Conservation (phyloP, 2,329 filamentous ascomycete genomes). For the Fusarium abutilonis region DNA sequence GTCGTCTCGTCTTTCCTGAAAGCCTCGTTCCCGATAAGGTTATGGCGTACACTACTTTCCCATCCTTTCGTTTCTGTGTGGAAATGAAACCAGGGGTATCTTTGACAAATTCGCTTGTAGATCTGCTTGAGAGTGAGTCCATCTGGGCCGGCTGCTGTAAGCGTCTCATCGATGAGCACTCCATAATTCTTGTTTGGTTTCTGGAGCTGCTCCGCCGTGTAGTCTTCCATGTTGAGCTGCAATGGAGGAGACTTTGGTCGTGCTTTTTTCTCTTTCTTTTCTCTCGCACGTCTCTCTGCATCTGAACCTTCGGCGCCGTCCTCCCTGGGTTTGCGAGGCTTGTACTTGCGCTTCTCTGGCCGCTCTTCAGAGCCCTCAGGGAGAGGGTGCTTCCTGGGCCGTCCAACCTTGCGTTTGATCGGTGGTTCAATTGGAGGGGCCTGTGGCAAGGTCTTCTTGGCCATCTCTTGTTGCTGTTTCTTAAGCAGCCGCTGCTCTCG, state of each 20-base stretch:
- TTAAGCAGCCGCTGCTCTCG: slow-evolving; percentile 73
- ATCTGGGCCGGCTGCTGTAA: slow-evolving; percentile 63
- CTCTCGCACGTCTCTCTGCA: slow-evolving; percentile 63
- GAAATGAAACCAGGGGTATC: slow-evolving; percentile 69
- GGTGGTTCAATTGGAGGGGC: slow-evolving; percentile 60
- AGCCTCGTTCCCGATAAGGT: slow-evolving; percentile 69
- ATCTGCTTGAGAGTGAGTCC: slow-evolving; percentile 69
- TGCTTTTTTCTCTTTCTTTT: slow-evolving; percentile 69
- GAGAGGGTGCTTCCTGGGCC: slow-evolving; percentile 70
- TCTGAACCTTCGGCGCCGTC: slow-evolving; percentile 66
- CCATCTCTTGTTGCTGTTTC: slow-evolving; percentile 61
- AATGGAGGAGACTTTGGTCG: slow-evolving; percentile 69
- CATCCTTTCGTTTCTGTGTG: slow-evolving; percentile 70
- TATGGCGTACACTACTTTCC: slow-evolving; percentile 73
- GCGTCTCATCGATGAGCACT: slow-evolving; percentile 68
- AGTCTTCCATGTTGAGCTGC: slow-evolving; percentile 64
- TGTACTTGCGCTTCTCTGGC: slow-evolving; percentile 73
- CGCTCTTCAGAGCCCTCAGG: slow-evolving; percentile 65
- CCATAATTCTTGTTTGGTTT: slow-evolving; percentile 72
- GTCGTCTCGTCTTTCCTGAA: slow-evolving; percentile 68
- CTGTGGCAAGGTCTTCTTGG: slow-evolving; percentile 62
- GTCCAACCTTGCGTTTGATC: slow-evolving; percentile 71
- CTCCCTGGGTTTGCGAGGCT: slow-evolving; percentile 68
- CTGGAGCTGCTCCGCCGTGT: slow-evolving; percentile 66
- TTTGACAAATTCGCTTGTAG: slow-evolving; percentile 68